Base-by-base conservation (phyloP, 805 yeast species). In the Lachancea thermotolerans region DNA sequence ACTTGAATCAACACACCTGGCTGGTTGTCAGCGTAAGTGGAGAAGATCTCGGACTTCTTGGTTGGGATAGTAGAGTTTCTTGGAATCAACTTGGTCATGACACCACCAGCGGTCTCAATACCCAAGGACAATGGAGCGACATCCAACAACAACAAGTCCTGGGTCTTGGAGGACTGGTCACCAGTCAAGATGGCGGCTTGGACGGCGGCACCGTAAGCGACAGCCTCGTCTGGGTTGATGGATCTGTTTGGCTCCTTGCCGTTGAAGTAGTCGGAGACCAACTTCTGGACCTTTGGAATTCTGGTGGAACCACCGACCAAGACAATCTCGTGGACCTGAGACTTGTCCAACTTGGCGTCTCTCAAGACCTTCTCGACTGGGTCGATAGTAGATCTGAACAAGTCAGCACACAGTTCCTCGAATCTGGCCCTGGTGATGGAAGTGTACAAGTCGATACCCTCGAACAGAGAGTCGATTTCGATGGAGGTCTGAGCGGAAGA, bases 101-200 rank as follows among this genome's bases (percentile, higher is more conserved):
- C 93, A 84, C 98, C 98, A 82, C 99, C 98, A 69, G 97, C 96
- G 64, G 97, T 91, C 79, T 91, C 98, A 73, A 91, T 91, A 84
- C 99, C 99, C 64, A 91, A 72, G 50, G 98, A 90, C 69, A 91
- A 81, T 72, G 99, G 98, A 69, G 97, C 95, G 72, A 91, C 99
- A 81, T 91, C 99, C 70, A 93, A 84, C 68, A 91, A 81, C 69
- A 93, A 79, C 70, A 90, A 77, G 70, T 90, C 98, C 77, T 91
- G 96, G 56, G 97, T 91, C 87, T 90, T 90, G 54, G 96, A 85
- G 41, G 97, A 89, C 59, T 93, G 80, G 74, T 90, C 97, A 78
- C 98, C 98, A 55, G 97, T 81, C 69, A 90, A 81, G 67, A 90
- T 89, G 60, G 96, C 97, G 60, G 96, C 97, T 78, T 89, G 97